These are phyloP conservation scores for Cladosporium sp. DNA, from an alignment of 2,329 filamentous ascomycete genomes.

Conservation along the genomic window DNA sequence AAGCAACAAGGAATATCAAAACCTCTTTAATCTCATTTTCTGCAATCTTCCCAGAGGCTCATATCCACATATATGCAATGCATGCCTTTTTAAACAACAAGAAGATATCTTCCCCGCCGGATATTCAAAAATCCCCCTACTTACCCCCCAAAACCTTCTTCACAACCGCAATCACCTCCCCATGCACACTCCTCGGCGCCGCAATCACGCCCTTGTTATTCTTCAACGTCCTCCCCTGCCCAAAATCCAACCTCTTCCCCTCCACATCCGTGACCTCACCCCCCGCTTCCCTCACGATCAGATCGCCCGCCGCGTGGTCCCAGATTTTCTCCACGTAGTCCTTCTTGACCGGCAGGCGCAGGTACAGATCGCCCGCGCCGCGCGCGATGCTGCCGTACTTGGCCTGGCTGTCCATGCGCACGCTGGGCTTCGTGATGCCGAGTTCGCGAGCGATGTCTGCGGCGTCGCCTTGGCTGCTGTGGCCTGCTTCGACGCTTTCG, in stretches of 20 bases:
- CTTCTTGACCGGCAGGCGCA: constrained; percentile 78
- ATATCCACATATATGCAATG: constrained; percentile 2
- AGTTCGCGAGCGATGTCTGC: constrained; percentile 77
- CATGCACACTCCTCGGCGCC: constrained; percentile 72
- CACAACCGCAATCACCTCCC: constrained; percentile 72
- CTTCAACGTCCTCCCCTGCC: constrained; percentile 75
- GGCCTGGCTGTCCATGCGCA: constrained; percentile 96
- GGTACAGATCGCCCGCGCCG: constrained; percentile 90
- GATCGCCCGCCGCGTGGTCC: constrained; percentile 94
- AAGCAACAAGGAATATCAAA: no score
- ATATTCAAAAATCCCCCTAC: constrained; percentile 17
- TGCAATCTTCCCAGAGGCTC: not conserved
- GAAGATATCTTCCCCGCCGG: not conserved
- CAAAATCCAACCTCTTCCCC: constrained; percentile 82
- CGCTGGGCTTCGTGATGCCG: constrained; percentile 82
- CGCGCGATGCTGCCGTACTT: constrained; percentile 96
- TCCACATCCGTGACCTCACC: constrained; percentile 86
- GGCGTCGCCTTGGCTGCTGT: constrained; percentile 86
- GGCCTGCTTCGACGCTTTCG: constrained; percentile 90
- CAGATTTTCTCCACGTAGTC: constrained; percentile 99
- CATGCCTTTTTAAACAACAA: no score
- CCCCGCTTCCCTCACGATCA: constrained; percentile 92
- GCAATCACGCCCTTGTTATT: constrained; percentile 94
- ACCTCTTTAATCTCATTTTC: not conserved
- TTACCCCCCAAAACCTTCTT: constrained; percentile 66